phyloP scores from a whole-genome alignment of 2,329 filamentous ascomycete genomes.

The Curvularia sp. region DNA sequence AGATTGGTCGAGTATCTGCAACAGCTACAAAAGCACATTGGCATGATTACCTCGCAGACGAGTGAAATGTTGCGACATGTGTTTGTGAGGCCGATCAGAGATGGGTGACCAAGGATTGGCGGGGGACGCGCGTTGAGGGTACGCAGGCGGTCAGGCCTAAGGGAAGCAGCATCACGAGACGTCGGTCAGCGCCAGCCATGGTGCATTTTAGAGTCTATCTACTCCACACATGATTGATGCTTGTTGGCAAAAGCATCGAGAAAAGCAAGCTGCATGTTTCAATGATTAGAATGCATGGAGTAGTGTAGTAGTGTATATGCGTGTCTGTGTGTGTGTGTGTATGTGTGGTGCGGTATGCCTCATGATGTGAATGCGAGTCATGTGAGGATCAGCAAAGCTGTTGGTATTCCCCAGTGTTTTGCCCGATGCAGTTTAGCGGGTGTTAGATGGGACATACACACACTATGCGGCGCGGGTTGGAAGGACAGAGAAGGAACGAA shows the following conservation, averaged over 20 bases:
- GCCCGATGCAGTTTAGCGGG: background rate
- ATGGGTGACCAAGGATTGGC: constrained; percentile 3
- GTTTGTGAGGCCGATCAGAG: constrained; percentile 5
- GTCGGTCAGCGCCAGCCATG: background rate
- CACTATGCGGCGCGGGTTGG: background rate
- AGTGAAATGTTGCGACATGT: constrained; percentile 5
- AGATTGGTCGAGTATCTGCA: constrained; percentile 26
- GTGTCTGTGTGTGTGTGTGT: background rate
- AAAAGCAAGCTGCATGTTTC: constrained; percentile 5
- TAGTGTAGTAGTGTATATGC: background rate
- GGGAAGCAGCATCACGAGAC: constrained; percentile 1
- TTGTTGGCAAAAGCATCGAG: background rate
- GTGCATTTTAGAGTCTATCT: constrained; percentile 6
- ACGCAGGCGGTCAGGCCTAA: constrained; percentile 14
- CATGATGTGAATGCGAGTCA: constrained; percentile 1
- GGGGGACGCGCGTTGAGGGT: constrained; percentile 21
- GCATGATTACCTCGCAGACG: background rate
- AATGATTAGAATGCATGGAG: background rate
- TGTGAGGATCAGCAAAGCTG: constrained; percentile 4
- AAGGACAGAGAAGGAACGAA: background rate
- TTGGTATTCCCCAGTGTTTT: constrained; percentile 10
- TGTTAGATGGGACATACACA: too few species aligned
- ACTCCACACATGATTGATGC: constrained; percentile 5
- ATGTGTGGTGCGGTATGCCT: background rate
- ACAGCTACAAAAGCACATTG: constrained; percentile 16